A percentile compares a stretch with the other conserved stretches of the same genome.
These are phyloP conservation scores for Trypanosoma platydactyli DNA, from an alignment of 208 protist genomes.

Conservation along the genomic window DNA sequence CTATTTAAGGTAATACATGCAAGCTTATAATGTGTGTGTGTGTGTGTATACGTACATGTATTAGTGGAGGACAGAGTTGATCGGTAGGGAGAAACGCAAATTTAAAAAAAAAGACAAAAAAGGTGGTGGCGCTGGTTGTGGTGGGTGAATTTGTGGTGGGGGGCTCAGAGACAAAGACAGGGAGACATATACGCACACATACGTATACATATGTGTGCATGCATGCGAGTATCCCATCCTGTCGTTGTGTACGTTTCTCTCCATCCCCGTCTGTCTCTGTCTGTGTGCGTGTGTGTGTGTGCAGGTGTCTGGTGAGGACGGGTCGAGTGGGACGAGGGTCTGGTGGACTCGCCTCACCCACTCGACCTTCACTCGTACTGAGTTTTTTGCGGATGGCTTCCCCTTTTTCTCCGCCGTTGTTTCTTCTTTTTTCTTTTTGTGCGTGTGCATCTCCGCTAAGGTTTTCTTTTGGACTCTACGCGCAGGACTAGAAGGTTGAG, in stretches of 20 bases:
- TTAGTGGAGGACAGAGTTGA: background rate
- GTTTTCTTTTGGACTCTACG: too few species aligned
- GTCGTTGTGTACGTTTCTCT: background rate
- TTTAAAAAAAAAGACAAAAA: too few species aligned
- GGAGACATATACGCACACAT: background rate
- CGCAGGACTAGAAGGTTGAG: too few species aligned
- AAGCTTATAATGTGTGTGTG: background rate
- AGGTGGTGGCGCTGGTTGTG: too few species aligned
- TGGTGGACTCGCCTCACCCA: too few species aligned
- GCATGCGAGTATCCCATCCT: background rate
- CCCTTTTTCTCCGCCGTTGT: background rate
- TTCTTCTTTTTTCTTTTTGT: slow-evolving; percentile 1
- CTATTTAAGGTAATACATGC: background rate
- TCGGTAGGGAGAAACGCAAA: too few species aligned
- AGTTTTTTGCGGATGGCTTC: background rate
- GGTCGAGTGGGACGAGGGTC: too few species aligned
- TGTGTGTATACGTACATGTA: background rate
- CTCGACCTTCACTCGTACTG: too few species aligned
- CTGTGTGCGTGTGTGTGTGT: background rate
- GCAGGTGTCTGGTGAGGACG: too few species aligned
- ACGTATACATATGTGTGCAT: background rate
- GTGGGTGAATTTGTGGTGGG: too few species aligned
- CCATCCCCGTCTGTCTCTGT: background rate
- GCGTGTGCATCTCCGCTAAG: too few species aligned
- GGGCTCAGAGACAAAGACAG: too few species aligned